Percentiles rank a stretch among this genome's conserved stretches.
Conservation (phyloP, 2,329 filamentous ascomycete species). For the Aspergillus costaricaensis region DNA sequence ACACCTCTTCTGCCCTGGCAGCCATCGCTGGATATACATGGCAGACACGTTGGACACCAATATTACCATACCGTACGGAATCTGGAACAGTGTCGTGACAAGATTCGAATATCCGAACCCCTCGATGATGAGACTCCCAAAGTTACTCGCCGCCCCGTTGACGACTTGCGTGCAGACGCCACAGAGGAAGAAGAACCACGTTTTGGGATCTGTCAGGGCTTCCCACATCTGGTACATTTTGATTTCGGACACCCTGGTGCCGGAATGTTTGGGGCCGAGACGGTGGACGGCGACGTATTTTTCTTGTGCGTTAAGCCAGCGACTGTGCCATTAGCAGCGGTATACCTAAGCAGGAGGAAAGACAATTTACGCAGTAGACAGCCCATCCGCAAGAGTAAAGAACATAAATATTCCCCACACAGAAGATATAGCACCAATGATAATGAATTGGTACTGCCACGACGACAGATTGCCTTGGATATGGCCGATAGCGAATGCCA, state of each 20-base stretch:
- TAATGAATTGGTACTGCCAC: slow-evolving; percentile 25
- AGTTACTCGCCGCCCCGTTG: slow-evolving; percentile 3
- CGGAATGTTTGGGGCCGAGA: neutral
- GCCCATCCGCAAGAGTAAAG: slow-evolving; percentile 21
- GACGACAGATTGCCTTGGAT: slow-evolving; percentile 12
- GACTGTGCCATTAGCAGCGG: slow-evolving; percentile 9
- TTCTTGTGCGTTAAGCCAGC: slow-evolving; percentile 1
- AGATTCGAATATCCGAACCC: slow-evolving; percentile 3
- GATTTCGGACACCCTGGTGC: neutral
- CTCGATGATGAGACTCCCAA: slow-evolving; percentile 4
- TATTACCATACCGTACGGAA: neutral
- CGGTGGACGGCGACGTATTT: slow-evolving; percentile 9
- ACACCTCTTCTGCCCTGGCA: neutral
- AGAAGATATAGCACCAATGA: slow-evolving; percentile 21
- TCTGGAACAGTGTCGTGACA: neutral
- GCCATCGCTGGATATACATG: neutral
- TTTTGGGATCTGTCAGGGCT: slow-evolving; percentile 34
- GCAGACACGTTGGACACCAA: neutral
- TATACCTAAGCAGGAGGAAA: neutral
- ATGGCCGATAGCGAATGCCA: slow-evolving; percentile 24
- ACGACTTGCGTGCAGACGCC: neutral
- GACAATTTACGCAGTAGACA: slow-evolving; percentile 15
- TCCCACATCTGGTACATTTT: slow-evolving; percentile 32
- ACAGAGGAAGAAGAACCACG: slow-evolving; percentile 8
- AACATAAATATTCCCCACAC: slow-evolving; percentile 17